These are phyloP conservation scores for Amorphotheca resinae DNA, from an alignment of 495 filamentous ascomycete species.

Conservation along the genomic window DNA sequence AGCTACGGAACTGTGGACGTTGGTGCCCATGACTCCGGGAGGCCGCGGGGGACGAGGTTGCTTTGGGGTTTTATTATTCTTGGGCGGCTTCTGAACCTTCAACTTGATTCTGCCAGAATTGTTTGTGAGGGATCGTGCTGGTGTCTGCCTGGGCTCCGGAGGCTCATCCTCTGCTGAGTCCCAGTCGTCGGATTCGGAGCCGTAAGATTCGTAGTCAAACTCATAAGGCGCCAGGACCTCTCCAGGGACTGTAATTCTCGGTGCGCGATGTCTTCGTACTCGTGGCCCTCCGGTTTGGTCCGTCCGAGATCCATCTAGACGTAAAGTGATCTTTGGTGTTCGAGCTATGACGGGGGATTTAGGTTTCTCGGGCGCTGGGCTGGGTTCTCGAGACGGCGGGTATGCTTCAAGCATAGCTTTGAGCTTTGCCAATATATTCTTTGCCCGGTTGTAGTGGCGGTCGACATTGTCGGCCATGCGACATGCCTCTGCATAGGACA, in stretches of 20 bases:
- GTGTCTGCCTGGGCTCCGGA: conserved; percentile 3
- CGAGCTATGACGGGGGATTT: conserved; percentile 46
- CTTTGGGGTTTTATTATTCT: conserved; percentile 32
- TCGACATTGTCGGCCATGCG: conserved; percentile 67
- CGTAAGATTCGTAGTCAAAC: conserved; percentile 37
- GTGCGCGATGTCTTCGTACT: conserved; percentile 18
- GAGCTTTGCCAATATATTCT: conserved; percentile 70
- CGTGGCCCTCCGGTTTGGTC: neutral
- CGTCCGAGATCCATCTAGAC: conserved; percentile 39
- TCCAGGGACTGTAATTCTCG: conserved; percentile 42
- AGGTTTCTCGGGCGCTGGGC: conserved; percentile 23
- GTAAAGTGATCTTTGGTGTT: conserved; percentile 50
- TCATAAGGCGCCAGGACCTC: conserved; percentile 48
- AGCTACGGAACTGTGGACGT: conserved; percentile 40
- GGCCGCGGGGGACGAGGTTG: conserved; percentile 30
- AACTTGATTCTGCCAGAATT: conserved; percentile 9
- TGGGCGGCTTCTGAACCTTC: conserved; percentile 28
- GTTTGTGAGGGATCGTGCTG: conserved; percentile 2
- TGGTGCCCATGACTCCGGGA: conserved; percentile 39
- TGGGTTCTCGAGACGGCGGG: conserved; percentile 33
- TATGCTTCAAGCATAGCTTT: conserved; percentile 53
- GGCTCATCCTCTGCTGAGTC: conserved; percentile 25
- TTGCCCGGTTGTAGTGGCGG: conserved; percentile 64
- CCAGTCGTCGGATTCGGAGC: conserved; percentile 31
- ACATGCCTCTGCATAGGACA: conserved; percentile 68